phyloP scores from a whole-genome alignment of 1,284 basidiomycete species.

The Sutorius eximius region DNA sequence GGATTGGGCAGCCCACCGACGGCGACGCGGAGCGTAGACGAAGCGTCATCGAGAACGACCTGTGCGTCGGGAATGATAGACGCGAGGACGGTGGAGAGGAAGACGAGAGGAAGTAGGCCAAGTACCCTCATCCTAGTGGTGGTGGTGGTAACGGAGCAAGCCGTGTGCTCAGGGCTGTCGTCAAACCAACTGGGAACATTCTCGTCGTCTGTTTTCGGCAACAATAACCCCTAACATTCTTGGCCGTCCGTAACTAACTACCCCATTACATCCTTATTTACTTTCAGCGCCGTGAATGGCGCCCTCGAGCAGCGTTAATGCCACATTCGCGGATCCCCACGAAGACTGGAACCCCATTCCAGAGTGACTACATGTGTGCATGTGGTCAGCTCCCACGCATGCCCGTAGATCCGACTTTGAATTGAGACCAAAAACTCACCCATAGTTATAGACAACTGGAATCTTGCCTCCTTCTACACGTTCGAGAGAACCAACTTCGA shows the following conservation, averaged over 20 bases:
- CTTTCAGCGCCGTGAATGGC: conserved; percentile 28
- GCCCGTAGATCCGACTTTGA: conserved; percentile 2
- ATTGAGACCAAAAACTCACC: conserved; percentile 53
- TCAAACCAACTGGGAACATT: background rate
- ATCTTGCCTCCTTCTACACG: conserved; percentile 34
- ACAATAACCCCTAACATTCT: conserved; percentile 1
- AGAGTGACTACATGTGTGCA: conserved; percentile 42
- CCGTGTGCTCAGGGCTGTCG: background rate
- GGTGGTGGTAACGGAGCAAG: conserved; percentile 3
- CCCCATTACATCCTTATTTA: background rate
- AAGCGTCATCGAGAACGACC: conserved; percentile 36
- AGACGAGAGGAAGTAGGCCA: conserved; percentile 26
- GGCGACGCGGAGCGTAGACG: conserved; percentile 28
- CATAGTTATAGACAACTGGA: conserved; percentile 58
- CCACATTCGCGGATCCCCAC: conserved; percentile 67
- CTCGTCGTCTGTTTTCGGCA: background rate
- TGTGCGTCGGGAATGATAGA: conserved; percentile 34
- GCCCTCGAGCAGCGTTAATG: conserved; percentile 53
- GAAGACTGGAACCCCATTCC: conserved; percentile 72
- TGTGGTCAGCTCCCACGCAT: background rate
- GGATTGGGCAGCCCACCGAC: conserved; percentile 32
- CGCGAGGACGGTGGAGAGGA: conserved; percentile 28
- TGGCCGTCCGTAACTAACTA: background rate
- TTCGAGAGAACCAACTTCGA: conserved; percentile 57
- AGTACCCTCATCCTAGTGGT: conserved; percentile 27